These are phyloP conservation scores for Vaccinium myrtillus DNA, from an alignment of 148 eudicot genomes.

Conservation along the genomic window DNA sequence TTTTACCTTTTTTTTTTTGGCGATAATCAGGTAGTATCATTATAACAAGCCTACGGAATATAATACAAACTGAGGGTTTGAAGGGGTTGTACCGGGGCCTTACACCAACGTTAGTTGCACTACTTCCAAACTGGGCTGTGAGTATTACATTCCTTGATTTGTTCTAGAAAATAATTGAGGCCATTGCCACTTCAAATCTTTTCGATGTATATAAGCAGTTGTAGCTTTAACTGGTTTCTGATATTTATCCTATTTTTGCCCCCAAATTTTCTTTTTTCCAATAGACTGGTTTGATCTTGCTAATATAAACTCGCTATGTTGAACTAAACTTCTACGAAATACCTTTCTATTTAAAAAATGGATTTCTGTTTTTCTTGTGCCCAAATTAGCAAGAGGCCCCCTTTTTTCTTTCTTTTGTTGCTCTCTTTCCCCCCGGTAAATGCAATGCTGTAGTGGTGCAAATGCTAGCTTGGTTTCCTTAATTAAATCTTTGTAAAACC, in stretches of 20 bases:
- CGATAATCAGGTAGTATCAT: constrained; percentile 72
- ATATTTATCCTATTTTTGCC: neutral
- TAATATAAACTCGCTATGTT: neutral
- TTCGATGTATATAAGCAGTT: neutral
- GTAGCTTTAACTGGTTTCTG: neutral
- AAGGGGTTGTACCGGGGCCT: constrained; percentile 92
- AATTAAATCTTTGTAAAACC: neutral
- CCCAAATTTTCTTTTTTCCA: neutral
- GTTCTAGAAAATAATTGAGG: neutral
- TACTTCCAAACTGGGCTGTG: constrained; percentile 99
- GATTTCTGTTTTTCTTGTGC: neutral
- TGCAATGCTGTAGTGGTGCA: neutral
- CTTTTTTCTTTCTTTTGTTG: neutral
- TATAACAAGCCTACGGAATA: constrained; percentile 63
- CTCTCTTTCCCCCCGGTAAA: neutral
- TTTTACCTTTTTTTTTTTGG: constrained; percentile 8
- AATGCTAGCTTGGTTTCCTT: neutral
- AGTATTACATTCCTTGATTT: constrained; percentile 28
- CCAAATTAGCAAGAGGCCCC: neutral
- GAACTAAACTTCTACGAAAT: neutral
- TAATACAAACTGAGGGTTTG: constrained; percentile 67
- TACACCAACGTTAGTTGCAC: constrained; percentile 82
- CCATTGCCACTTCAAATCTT: neutral
- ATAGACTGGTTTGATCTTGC: neutral
- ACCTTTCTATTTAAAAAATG: neutral